Conservation (phyloP, 1,284 basidiomycete species). For the Athelia sp. region DNA sequence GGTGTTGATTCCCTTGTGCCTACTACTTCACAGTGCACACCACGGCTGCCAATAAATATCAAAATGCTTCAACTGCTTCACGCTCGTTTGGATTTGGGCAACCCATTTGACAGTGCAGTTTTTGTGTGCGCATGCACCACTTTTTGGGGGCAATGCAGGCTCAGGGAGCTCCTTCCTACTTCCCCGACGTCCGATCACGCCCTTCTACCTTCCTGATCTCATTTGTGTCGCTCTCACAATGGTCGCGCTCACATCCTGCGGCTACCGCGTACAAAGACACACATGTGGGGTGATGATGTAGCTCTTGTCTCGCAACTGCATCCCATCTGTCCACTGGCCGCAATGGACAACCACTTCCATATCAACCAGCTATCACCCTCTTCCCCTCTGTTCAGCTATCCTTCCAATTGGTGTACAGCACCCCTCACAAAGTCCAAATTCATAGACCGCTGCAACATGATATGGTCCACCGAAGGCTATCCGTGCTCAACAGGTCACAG, state of each 20-base stretch:
- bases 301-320: background rate
- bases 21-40: no score
- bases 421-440: constrained; percentile 14
- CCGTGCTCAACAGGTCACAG: constrained; percentile 22
- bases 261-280: background rate
- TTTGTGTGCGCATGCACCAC: background rate
- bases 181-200: background rate
- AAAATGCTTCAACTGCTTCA: no score
- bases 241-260: background rate
- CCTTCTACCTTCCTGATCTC: background rate
- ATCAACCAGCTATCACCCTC: background rate
- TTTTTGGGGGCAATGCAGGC: background rate
- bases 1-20: no score
- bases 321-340: background rate
- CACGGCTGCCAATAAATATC: no score
- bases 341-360: background rate
- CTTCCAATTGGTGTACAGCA: constrained; percentile 3
- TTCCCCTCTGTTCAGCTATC: constrained; percentile 8
- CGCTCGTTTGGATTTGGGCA: no score
- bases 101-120: no score
- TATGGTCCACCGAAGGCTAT: constrained; percentile 18
- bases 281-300: background rate
- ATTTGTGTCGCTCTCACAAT: background rate
- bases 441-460: constrained; percentile 15
- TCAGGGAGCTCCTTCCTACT: background rate